A percentile compares a stretch with the other conserved stretches of the same genome.
Conservation (phyloP, 768 basidiomycete genomes). For the Lyophyllum shimeji region DNA sequence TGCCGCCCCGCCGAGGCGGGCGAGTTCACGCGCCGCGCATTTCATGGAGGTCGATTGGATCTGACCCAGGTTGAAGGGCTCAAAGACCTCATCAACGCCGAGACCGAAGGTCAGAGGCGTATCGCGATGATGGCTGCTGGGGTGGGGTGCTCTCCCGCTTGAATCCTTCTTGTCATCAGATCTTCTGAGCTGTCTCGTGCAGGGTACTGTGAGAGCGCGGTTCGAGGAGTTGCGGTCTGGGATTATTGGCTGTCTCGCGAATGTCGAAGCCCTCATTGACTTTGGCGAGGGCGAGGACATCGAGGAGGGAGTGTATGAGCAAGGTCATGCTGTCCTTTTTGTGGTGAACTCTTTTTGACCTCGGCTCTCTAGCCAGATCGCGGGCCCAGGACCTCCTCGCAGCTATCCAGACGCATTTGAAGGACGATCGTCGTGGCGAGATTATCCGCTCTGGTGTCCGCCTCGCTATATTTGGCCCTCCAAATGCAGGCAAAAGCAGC, state of each 20-base stretch:
- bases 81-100: conserved; percentile 84
- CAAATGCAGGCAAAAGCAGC: conserved; percentile 94
- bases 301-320: conserved; percentile 75
- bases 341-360: neutral
- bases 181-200: conserved; percentile 9
- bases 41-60: conserved; percentile 78
- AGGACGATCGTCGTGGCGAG: conserved; percentile 78
- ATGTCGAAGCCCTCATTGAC: conserved; percentile 88
- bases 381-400: conserved; percentile 49
- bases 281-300: conserved; percentile 92
- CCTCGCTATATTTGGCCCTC: conserved; percentile 88
- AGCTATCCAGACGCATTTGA: conserved; percentile 55
- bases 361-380: conserved; percentile 43
- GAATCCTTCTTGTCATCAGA: neutral
- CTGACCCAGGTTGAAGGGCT: conserved; percentile 89
- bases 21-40: conserved; percentile 87
- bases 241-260: conserved; percentile 72
- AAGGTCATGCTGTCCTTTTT: conserved; percentile 43
- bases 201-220: conserved; percentile 64
- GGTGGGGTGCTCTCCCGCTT: conserved; percentile 42
- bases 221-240: conserved; percentile 65
- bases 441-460: conserved; percentile 80
- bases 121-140: conserved; percentile 67
- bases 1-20: conserved; percentile 82
- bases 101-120: conserved; percentile 80